Evolutionary conservation across 768 basidiomycete species (phyloP), one percentile per base, ranked within the genome.

Genomic region (Lentinula boryana): DNA sequence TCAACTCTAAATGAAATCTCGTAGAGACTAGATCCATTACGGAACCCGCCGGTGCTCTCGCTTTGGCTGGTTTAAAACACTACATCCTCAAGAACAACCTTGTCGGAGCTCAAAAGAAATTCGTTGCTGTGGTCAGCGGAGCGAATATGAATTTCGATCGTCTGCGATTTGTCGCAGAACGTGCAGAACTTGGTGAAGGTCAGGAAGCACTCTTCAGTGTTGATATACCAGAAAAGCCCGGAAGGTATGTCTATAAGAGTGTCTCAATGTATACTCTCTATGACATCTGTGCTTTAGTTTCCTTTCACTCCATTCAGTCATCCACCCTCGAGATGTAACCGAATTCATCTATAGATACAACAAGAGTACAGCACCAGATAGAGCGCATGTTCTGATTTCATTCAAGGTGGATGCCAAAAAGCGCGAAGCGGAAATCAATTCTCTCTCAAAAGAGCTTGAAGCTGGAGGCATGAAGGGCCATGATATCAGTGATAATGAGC

Each of bases 111-210:
- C 81, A 89, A 60, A 93, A 93, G 75, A 87, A 84, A 60, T 97
- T 95, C 64, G 95, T 98, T 33, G 95, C 85, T 5, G 86, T 98
- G 56, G 77, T 98, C 64, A 95, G 93, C 68, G 97, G 97, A 21
- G 97, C 96, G 16, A 98, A 99, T 75, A 97, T 99, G 93, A 98
- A 99, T 76, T 99, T 99, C 73, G 92, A 94, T 68, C 85, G 96
- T 46, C 74, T 99, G 50, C 85, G 97, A 9, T 99, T 98, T 70
- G 95, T 99, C n/a, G 91, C 97, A 18, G 97, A 99, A 71, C 94
- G 97, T 60, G 97, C 97, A 3, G 95, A 98, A 72, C 80, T 98
- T 18, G 97, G 97, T 63, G 97, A 99, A 73, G 89, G 96, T 10
- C 83, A 90, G 56, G 97, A 99, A 74, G 97, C 91, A 0, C 80